Base-by-base conservation (phyloP, 1,284 basidiomycete species). In the Ceratobasidium sp. region DNA sequence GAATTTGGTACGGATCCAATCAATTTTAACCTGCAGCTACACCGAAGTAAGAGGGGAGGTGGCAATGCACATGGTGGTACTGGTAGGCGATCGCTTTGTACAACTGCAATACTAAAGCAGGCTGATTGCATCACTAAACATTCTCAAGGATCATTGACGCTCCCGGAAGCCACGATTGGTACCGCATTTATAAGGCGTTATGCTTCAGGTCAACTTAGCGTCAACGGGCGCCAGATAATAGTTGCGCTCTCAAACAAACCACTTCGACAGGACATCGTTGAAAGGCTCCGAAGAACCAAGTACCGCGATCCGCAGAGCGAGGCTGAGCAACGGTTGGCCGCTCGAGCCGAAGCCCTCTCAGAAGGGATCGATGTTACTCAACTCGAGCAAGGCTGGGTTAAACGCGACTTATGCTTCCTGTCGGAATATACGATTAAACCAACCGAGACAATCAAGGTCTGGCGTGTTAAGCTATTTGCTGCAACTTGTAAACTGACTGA, bases 331-430 rank as follows among this genome's bases (percentile, higher is more conserved):
- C 82, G 85, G 65, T 76, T 72, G 3, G 69, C 69, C 17, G 56
- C 33, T 81, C 14, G 91, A 84, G 57, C 78, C 89, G 11, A 79
- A 76, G 33, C 79, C 80, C 7, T 76, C 81, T 8, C 80, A 84
- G 29, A 81, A 85, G 11, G 81, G 82, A 19, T 81, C 14, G 80
- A 87, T 14, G 75, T 89, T 57, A 76, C 74, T 4, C 79, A 82
- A 1, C 78, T 91, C 31, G 90, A 93, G 78, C 88, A 90, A 77
- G 88, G 89, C 14, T 89, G 29, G 87, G 87, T 82, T 85, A 75
- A 89, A 87, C 83, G 86, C 41, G 88, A 89, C 78, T 79, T 82
- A 15, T 83, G 85, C 0, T 87, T 88, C 76, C 91, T 89, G 6
- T 81, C 87, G 60, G 89, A 91, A 80, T 88, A 86, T 80, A 82